Base-by-base conservation (phyloP, 2,329 filamentous ascomycete genomes). In the Epichloe coenophiala region DNA sequence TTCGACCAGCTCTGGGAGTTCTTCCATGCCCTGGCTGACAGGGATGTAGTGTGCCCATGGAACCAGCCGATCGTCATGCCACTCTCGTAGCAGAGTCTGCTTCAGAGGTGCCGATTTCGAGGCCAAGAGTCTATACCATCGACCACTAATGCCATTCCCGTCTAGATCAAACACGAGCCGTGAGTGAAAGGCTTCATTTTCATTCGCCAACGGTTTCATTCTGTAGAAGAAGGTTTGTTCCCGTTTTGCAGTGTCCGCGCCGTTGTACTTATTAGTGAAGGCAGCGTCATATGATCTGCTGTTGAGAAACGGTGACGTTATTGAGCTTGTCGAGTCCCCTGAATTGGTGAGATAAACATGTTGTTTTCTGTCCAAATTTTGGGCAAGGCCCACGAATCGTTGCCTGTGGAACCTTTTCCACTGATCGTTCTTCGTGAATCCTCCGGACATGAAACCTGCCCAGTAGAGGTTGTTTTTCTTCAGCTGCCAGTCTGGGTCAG, bases 1-100 rank as follows among this genome's bases (percentile, higher is more conserved):
- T 0, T 57, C 55, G 1, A 78, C 64, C 41, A 77, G 54, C 56
- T 79, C 77, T 0, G 75, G 72, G 2, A 80, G 55, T 60, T 80
- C 77, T 3, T 69, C 66, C 58, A 76, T 62, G 6, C 68, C 61
- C 54, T 71, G 62, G 45, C 72, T 76, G 0, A 80, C 65, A 0
- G 77, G 77, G 0, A 80, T 58, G 50, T 78, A 80, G 53, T 81
- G 77, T 4, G 75, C 63, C 77, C 77, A 80, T 0, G 77, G 75
- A 9, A 71, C 50, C 2, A 81, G 65, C 0, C 76, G 62, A 23
- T 80, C 75, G 52, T 79, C 74, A 52, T 80, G 76, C 78, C 77
- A 81, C 59, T 80, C 77, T 2, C 68, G 65, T 7, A 78, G 61
- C 0, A 79, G 56, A 0, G 75, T 76, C 54, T 74, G 68, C 57